A percentile compares a stretch with the other conserved stretches of the same genome.
phyloP scores from a whole-genome alignment of 345 rosid species.

The Murraya koenigii region DNA sequence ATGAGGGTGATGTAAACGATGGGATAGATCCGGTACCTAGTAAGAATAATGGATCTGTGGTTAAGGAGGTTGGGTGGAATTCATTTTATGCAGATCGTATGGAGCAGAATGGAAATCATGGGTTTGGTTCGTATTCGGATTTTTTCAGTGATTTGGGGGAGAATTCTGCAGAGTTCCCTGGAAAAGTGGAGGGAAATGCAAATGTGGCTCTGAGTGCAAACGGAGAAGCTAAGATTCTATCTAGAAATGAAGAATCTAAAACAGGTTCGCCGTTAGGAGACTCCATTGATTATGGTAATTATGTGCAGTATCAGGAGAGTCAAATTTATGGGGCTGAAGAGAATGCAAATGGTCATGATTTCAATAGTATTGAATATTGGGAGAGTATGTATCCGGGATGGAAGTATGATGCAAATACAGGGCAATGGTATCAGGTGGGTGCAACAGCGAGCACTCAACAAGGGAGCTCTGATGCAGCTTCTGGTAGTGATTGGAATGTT shows the following conservation, averaged over 20 bases:
- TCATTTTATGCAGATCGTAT: conserved; percentile 65
- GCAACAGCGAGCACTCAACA: conserved; percentile 28
- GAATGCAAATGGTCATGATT: conserved; percentile 45
- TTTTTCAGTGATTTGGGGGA: conserved; percentile 62
- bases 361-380: conserved; percentile 61
- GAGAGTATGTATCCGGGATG: conserved; percentile 91
- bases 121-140: conserved; percentile 71
- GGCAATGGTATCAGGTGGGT: conserved; percentile 82
- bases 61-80: conserved; percentile 88
- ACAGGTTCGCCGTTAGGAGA: conserved; percentile 28
- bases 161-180: conserved; percentile 37
- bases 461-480: conserved; percentile 30
- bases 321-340: conserved; percentile 35
- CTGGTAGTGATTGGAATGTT: conserved; percentile 42
- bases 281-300: conserved; percentile 28
- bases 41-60: conserved; percentile 45
- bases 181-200: conserved; percentile 30
- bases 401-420: conserved; percentile 67
- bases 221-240: conserved; percentile 11
- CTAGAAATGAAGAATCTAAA: conserved; percentile 26
- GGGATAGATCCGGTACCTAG: conserved; percentile 19
- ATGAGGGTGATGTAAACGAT: conserved; percentile 18
- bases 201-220: background rate
- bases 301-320: conserved; percentile 34
- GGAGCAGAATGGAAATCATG: conserved; percentile 43